These are phyloP conservation scores for Ramaria rubella DNA, from an alignment of 768 basidiomycete genomes.

Conservation along the genomic window DNA sequence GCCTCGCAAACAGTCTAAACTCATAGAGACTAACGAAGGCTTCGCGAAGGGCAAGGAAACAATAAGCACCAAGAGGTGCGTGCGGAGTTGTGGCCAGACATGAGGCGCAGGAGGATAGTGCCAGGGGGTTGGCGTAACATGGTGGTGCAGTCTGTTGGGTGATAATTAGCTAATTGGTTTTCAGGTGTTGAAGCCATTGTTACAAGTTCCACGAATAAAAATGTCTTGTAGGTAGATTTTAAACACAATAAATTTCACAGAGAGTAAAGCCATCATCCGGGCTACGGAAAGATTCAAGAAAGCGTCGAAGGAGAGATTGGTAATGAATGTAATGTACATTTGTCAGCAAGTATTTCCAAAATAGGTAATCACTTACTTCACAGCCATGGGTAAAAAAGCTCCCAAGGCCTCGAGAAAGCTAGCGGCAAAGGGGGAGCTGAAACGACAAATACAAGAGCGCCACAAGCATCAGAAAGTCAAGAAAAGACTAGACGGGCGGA, in stretches of 20 bases:
- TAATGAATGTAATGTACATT: too few species aligned
- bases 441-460: slow-evolving; percentile 79
- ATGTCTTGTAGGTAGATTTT: too few species aligned
- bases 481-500: slow-evolving; percentile 62
- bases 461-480: slow-evolving; percentile 71
- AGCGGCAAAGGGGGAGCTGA: slow-evolving; percentile 80
- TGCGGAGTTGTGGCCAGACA: too few species aligned
- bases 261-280: too few species aligned
- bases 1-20: not conserved
- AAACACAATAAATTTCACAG: too few species aligned
- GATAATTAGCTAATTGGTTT: too few species aligned
- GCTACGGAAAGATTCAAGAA: too few species aligned
- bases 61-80: too few species aligned
- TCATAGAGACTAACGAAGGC: not conserved
- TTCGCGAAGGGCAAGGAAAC: not conserved
- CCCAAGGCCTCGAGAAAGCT: slow-evolving; percentile 84
- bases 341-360: not conserved
- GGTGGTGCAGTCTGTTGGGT: not conserved
- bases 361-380: not conserved
- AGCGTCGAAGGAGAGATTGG: too few species aligned
- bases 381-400: slow-evolving; percentile 50
- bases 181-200: too few species aligned
- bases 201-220: too few species aligned
- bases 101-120: too few species aligned
- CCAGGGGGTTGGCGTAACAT: not conserved